Evolutionary conservation across 352 stramenopile genomes (phyloP).

Genomic region (Phytophthora tubulina): DNA sequence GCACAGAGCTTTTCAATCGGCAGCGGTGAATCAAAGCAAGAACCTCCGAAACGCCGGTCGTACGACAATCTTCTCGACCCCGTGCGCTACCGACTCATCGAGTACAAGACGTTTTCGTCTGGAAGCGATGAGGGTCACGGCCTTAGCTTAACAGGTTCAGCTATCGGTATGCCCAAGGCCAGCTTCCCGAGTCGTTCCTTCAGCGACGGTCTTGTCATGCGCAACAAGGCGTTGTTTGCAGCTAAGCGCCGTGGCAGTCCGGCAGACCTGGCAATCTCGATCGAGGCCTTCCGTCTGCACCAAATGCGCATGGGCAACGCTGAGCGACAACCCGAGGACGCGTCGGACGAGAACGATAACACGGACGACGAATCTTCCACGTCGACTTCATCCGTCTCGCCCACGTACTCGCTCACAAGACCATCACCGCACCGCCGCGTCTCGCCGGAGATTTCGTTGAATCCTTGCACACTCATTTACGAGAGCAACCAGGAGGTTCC

Average conservation of each 20-base stretch:
- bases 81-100: constrained; percentile 76
- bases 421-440: constrained; percentile 11
- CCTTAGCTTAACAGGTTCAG: constrained; percentile 31
- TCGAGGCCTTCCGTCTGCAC: constrained; percentile 78
- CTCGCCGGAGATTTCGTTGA: constrained; percentile 20
- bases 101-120: constrained; percentile 86
- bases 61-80: constrained; percentile 80
- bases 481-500: constrained; percentile 33
- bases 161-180: constrained; percentile 59
- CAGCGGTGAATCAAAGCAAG: constrained; percentile 21
- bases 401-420: constrained; percentile 29
- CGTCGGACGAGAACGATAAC: constrained; percentile 55
- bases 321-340: constrained; percentile 49
- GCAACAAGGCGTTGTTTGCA: constrained; percentile 68
- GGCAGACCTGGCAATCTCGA: constrained; percentile 78
- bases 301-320: constrained; percentile 66
- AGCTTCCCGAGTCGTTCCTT: constrained; percentile 78
- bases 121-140: constrained; percentile 17
- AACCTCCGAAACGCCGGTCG: constrained; percentile 59
- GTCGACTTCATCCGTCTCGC: constrained; percentile 38
- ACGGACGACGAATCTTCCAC: constrained; percentile 40
- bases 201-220: constrained; percentile 81
- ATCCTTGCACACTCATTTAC: constrained; percentile 26
- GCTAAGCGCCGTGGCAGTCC: constrained; percentile 74
- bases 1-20: constrained; percentile 62